These are phyloP conservation scores for Microdochium nivale DNA, from an alignment of 2,329 filamentous ascomycete genomes.

Conservation along the genomic window DNA sequence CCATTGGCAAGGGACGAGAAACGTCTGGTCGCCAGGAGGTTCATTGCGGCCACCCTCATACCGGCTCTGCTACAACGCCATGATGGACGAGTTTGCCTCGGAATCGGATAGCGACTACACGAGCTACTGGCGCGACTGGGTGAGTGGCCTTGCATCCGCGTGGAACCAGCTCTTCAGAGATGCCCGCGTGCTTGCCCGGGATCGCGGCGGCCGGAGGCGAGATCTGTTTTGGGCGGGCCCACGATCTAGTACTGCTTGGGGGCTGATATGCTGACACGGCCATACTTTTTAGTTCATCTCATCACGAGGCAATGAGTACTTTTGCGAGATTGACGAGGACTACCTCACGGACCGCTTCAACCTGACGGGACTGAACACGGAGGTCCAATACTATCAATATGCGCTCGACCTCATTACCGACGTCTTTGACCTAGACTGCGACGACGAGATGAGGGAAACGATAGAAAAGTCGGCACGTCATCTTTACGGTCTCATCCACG, in stretches of 20 bases:
- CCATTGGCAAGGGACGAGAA: too few relatives aligned
- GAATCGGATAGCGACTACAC: conserved; percentile 99
- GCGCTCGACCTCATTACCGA: conserved; percentile 95
- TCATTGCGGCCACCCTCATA: too few relatives aligned
- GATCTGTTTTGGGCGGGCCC: not conserved
- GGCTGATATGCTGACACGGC: conserved; percentile 10
- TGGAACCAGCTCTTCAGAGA: not conserved
- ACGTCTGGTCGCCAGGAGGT: too few relatives aligned
- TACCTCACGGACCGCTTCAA: conserved; percentile 98
- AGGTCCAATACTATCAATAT: conserved; percentile 99
- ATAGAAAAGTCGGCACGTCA: conserved; percentile 97
- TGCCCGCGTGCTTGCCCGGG: not conserved
- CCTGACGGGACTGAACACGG: conserved; percentile 89
- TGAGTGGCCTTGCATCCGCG: conserved; percentile 41
- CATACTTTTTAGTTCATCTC: conserved; percentile 77
- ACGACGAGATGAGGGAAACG: conserved; percentile 95
- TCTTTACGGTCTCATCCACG: conserved; percentile 92
- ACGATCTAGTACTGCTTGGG: too few relatives aligned
- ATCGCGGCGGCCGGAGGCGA: not conserved
- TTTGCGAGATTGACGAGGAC: conserved; percentile 98
- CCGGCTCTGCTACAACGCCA: conserved; percentile 9
- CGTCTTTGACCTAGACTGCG: conserved; percentile 96
- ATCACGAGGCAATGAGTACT: conserved; percentile 95
- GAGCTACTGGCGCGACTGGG: conserved; percentile 99
- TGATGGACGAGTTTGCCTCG: conserved; percentile 95